Base-by-base conservation (phyloP, 306 rosid genomes). In the Inga laurina region DNA sequence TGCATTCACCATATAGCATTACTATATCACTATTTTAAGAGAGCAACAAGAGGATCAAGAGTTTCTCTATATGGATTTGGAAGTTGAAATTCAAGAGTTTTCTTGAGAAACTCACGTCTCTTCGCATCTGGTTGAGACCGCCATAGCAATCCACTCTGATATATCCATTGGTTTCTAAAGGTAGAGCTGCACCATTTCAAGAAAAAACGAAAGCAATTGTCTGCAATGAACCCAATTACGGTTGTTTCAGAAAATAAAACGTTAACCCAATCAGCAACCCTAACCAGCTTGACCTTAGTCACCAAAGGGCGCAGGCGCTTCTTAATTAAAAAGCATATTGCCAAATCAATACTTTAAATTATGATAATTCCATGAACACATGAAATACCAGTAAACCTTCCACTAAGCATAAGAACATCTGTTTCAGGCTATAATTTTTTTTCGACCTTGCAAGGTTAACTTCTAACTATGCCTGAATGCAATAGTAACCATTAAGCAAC, bases 101-200 rank as follows among this genome's bases (percentile, higher is more conserved):
- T 75, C 22, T 61, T 19, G 30, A 68, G 77, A 62, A 72, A 84
- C 97, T 87, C 84, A 93, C 99, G 89, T 94, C 99, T 94, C 98
- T 91, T 85, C 97, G 91, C 94, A 92, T 94, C 91, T 94, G 97
- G 86, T 96, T 96, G 86, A 94, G 97, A 70, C 98, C 99, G 5
- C 97, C 97, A 74, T 90, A 91, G 92, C 99, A 96, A 92, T 94
- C 98, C 90, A 94, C 97, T 61, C 94, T 87, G 77, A 96, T 92
- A 77, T 90, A 96, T 86, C 98, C 97, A 79, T 87, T 96, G 83
- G 88, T 86, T 83, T 91, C 82, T 27, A 84, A 86, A 15, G 93
- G 97, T 35, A 91, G 92, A 89, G 92, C 97, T 86, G 98, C 95
- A 92, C 92, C 88, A 87, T 87, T 84, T 87, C 90, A 87, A 87